A percentile compares a stretch with the other conserved stretches of the same genome.
phyloP scores from a whole-genome alignment of 805 yeast genomes.

The Barnettozyma botsteinii region DNA sequence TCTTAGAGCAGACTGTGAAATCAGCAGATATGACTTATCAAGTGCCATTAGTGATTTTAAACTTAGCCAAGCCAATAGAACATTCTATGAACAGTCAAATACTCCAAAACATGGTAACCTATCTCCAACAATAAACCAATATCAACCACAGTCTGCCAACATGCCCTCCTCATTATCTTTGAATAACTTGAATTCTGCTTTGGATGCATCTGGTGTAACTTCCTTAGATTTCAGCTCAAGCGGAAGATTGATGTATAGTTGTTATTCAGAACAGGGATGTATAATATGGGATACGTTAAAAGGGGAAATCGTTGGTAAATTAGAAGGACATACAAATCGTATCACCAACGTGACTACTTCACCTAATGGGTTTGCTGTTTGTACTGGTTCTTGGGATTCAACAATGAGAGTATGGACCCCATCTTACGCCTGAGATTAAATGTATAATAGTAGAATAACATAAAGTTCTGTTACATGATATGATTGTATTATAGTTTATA shows the following conservation, averaged over 20 bases:
- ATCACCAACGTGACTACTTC: conserved; percentile 60
- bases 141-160: conserved; percentile 16
- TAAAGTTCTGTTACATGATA: too few species aligned
- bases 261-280: conserved; percentile 73
- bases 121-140: conserved; percentile 1
- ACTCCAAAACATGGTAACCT: conserved; percentile 11
- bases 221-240: conserved; percentile 69
- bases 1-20: conserved; percentile 66
- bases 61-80: conserved; percentile 5
- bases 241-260: conserved; percentile 68
- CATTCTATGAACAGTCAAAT: conserved; percentile 12
- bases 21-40: conserved; percentile 42
- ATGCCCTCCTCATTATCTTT: conserved; percentile 23
- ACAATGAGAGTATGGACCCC: conserved; percentile 64
- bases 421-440: conserved; percentile 19
- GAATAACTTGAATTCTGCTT: conserved; percentile 14
- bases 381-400: conserved; percentile 78
- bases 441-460: too few species aligned
- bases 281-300: conserved; percentile 72
- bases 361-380: conserved; percentile 70
- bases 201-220: conserved; percentile 63
- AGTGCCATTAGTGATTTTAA: conserved; percentile 8
- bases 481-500: background rate
- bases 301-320: conserved; percentile 55
- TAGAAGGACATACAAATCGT: conserved; percentile 60